These are phyloP conservation scores for Alternaria triticimaculans DNA, from an alignment of 2,329 filamentous ascomycete genomes.

Conservation along the genomic window DNA sequence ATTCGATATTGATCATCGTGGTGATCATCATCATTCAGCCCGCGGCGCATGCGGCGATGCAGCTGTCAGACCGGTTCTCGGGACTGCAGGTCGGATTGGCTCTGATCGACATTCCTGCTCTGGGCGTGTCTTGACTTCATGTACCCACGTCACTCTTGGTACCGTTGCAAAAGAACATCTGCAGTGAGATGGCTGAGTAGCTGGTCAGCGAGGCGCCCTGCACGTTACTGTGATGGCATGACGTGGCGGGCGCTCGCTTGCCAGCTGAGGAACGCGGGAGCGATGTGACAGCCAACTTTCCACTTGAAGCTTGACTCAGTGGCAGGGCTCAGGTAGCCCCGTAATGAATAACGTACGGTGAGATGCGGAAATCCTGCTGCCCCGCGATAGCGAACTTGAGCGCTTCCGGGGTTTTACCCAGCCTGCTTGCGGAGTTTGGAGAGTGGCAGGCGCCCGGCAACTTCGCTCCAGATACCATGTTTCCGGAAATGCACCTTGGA, in stretches of 20 bases:
- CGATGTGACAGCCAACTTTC: background rate
- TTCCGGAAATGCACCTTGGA: slow-evolving; percentile 19
- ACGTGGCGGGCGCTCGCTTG: slow-evolving; percentile 15
- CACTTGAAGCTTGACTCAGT: slow-evolving; percentile 3
- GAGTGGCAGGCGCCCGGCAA: slow-evolving; percentile 3
- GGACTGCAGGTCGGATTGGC: background rate
- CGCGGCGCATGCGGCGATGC: background rate
- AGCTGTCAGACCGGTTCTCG: slow-evolving; percentile 12
- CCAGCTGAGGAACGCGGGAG: slow-evolving; percentile 7
- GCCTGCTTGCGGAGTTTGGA: background rate
- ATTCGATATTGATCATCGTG: slow-evolving; percentile 14
- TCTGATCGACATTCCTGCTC: slow-evolving; percentile 2
- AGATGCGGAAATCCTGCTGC: background rate
- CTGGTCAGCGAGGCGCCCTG: slow-evolving; percentile 5
- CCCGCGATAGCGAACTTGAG: background rate
- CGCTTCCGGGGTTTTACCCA: background rate
- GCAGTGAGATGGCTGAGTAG: slow-evolving; percentile 8
- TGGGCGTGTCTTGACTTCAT: background rate
- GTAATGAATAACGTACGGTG: background rate
- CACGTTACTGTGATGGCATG: slow-evolving; percentile 3
- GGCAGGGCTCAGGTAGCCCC: slow-evolving; percentile 5
- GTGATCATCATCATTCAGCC: slow-evolving; percentile 9
- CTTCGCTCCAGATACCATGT: slow-evolving; percentile 21
- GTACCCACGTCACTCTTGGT: background rate
- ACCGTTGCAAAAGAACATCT: background rate